Evolutionary conservation across 805 yeast species (phyloP).

Genomic region (Hanseniaspora pseudoguilliermondii): DNA sequence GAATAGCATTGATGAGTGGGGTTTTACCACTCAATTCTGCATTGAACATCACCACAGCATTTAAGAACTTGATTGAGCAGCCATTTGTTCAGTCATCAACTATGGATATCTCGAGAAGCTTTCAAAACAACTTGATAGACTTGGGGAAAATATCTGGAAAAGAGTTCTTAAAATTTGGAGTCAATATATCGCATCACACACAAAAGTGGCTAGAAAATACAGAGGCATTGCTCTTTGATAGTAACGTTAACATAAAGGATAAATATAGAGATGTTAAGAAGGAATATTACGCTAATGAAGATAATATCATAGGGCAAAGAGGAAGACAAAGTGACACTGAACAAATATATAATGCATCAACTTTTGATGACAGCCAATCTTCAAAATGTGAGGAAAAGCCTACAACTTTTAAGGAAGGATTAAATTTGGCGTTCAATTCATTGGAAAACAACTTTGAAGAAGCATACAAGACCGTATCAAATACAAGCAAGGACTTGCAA

Average conservation of each 20-base stretch:
- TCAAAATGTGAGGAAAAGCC: constrained; percentile 85
- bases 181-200: constrained; percentile 76
- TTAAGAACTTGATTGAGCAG: constrained; percentile 56
- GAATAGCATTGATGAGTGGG: constrained; percentile 72
- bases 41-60: constrained; percentile 65
- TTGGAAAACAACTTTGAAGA: constrained; percentile 53
- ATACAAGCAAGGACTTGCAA: constrained; percentile 48
- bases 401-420: constrained; percentile 51
- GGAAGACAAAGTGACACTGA: constrained; percentile 16
- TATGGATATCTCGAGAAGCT: constrained; percentile 51
- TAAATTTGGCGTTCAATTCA: constrained; percentile 60
- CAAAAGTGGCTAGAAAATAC: constrained; percentile 68
- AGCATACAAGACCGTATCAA: constrained; percentile 51
- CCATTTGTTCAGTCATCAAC: constrained; percentile 64
- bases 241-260: constrained; percentile 20
- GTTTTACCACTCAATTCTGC: constrained; percentile 69
- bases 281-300: constrained; percentile 18
- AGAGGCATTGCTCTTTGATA: constrained; percentile 39
- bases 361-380: constrained; percentile 28
- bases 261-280: neutral
- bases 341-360: constrained; percentile 17
- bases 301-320: constrained; percentile 16
- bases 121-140: constrained; percentile 60
- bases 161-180: constrained; percentile 70
- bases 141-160: constrained; percentile 70